These are phyloP conservation scores for Podaxis sp. DNA, from an alignment of 768 basidiomycete species.

Conservation along the genomic window DNA sequence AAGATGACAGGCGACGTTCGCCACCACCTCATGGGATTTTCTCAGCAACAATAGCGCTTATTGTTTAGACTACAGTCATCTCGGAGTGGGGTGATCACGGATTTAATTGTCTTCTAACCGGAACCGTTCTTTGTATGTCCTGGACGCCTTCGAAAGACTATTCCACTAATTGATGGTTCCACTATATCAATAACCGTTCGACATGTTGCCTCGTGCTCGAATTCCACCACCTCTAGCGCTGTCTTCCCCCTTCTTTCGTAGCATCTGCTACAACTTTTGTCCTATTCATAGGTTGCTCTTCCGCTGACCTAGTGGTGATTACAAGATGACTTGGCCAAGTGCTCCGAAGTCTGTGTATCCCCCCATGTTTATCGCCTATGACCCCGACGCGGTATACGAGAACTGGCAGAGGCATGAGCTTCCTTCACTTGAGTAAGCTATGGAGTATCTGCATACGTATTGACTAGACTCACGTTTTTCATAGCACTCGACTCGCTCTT, in stretches of 20 bases:
- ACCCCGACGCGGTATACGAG: not conserved
- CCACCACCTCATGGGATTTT: not conserved
- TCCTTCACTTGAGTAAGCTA: conserved; percentile 9
- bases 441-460: not conserved
- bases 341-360: conserved; percentile 1
- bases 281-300: not conserved
- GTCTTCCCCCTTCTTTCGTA: not conserved
- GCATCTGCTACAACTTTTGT: not conserved
- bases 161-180: not conserved
- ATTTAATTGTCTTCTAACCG: not conserved
- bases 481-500: conserved; percentile 7
- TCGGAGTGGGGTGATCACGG: not conserved
- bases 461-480: not conserved
- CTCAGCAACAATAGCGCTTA: conserved; percentile 2
- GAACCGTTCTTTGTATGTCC: not conserved
- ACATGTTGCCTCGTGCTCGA: not conserved
- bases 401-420: conserved; percentile 1
- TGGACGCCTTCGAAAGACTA: not conserved
- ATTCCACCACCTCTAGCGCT: not conserved
- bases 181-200: not conserved
- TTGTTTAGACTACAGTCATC: conserved; percentile 3
- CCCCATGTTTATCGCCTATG: conserved; percentile 3
- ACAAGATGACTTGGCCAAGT: conserved; percentile 1
- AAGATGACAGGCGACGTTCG: not conserved
- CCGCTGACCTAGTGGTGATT: not conserved